Conservation (phyloP, 2,329 filamentous ascomycete species). For the Albifimbria verrucaria region DNA sequence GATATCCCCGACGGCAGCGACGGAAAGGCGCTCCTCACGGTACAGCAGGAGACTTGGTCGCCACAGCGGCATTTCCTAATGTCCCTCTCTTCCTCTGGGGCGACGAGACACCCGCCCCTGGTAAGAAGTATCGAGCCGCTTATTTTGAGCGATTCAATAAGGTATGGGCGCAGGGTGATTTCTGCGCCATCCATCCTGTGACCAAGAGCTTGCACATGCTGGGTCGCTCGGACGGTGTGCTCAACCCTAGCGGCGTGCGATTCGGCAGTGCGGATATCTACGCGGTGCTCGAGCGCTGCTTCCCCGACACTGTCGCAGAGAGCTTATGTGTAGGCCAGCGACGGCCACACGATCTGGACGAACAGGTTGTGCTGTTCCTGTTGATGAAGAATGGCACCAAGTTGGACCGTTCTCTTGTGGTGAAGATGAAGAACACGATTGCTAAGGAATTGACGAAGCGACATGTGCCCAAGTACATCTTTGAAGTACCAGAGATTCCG, state of each 20-base stretch:
- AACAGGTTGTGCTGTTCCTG: slow-evolving; percentile 53
- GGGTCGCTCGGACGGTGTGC: slow-evolving; percentile 71
- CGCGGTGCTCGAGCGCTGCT: slow-evolving; percentile 64
- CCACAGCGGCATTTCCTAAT: slow-evolving; percentile 69
- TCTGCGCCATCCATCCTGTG: slow-evolving; percentile 65
- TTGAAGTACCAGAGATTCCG: slow-evolving; percentile 78
- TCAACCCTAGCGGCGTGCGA: slow-evolving; percentile 75
- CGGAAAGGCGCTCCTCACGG: slow-evolving; percentile 51
- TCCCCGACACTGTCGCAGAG: slow-evolving; percentile 61
- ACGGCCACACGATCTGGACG: slow-evolving; percentile 52
- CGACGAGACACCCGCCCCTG: slow-evolving; percentile 44
- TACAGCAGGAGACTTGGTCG: slow-evolving; percentile 72
- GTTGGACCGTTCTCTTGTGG: slow-evolving; percentile 54
- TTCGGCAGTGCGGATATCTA: slow-evolving; percentile 84
- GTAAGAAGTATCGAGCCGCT: slow-evolving; percentile 55
- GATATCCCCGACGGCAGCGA: slow-evolving; percentile 45
- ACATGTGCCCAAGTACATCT: slow-evolving; percentile 76
- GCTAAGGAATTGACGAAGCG: slow-evolving; percentile 63
- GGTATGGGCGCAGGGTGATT: slow-evolving; percentile 83
- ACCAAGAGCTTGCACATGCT: slow-evolving; percentile 66
- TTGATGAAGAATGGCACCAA: slow-evolving; percentile 53
- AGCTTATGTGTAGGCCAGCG: slow-evolving; percentile 79
- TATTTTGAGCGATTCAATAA: slow-evolving; percentile 62
- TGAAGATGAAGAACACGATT: slow-evolving; percentile 62
- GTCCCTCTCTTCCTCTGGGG: slow-evolving; percentile 67